Percentiles rank a stretch among this genome's conserved stretches.
phyloP scores from a whole-genome alignment of 2,329 filamentous ascomycete species.

The Didymella arachidicola region DNA sequence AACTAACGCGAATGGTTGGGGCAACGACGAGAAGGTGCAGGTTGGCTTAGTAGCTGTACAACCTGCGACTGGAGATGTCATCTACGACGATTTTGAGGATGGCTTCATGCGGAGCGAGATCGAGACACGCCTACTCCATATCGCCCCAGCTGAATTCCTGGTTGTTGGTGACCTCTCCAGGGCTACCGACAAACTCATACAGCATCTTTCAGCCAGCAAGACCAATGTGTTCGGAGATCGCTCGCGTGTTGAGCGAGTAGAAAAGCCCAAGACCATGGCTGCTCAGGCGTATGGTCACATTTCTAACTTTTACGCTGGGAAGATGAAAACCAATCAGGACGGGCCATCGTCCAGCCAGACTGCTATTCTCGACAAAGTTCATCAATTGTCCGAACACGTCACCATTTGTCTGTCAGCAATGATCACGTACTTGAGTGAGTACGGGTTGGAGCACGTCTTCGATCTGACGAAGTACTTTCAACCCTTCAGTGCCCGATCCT shows the following conservation, averaged over 20 bases:
- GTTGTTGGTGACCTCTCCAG: constrained; percentile 90
- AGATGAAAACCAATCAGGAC: constrained; percentile 65
- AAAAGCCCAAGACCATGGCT: constrained; percentile 80
- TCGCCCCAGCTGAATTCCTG: constrained; percentile 93
- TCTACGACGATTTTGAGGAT: constrained; percentile 95
- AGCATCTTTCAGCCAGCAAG: constrained; percentile 85
- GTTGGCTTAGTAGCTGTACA: constrained; percentile 94
- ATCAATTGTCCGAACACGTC: constrained; percentile 83
- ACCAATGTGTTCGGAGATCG: constrained; percentile 93
- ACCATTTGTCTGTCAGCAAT: constrained; percentile 94
- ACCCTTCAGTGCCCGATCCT: constrained; percentile 89
- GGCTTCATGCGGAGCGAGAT: constrained; percentile 97
- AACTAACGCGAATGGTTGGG: constrained; percentile 76
- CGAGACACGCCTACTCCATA: constrained; percentile 92
- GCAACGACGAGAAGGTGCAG: constrained; percentile 91
- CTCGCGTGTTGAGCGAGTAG: constrained; percentile 81
- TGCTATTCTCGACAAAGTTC: constrained; percentile 81
- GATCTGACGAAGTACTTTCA: constrained; percentile 97
- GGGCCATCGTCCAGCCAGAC: constrained; percentile 49
- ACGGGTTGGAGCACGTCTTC: constrained; percentile 93
- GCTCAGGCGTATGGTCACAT: constrained; percentile 89
- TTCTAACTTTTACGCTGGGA: constrained; percentile 89
- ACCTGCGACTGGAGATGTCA: constrained; percentile 92
- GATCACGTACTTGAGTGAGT: constrained; percentile 92
- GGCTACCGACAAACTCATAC: constrained; percentile 89